These are phyloP conservation scores for Monilinia aucupariae DNA, from an alignment of 2,329 filamentous ascomycete genomes.

Conservation along the genomic window DNA sequence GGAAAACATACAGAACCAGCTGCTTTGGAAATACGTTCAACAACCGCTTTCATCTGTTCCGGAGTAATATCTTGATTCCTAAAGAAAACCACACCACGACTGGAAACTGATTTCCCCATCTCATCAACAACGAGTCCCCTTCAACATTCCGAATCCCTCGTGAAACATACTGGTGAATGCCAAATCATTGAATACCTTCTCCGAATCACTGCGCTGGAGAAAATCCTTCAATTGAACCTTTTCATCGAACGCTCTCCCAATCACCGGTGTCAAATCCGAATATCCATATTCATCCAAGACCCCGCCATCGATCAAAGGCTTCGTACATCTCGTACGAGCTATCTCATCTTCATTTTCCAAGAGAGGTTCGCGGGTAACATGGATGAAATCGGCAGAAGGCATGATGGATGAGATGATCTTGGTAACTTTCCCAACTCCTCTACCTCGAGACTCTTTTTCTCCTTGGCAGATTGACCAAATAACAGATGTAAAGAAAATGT, in stretches of 20 bases:
- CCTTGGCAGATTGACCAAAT: too few species aligned
- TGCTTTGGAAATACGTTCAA: constrained; percentile 25
- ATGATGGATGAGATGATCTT: not conserved
- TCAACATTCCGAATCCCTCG: not conserved
- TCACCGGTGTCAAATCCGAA: constrained; percentile 25
- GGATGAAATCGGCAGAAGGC: constrained; percentile 7
- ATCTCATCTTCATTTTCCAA: constrained; percentile 6
- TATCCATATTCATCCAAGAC: constrained; percentile 24
- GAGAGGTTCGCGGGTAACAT: not conserved
- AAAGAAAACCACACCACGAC: constrained; percentile 53
- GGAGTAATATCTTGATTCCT: constrained; percentile 44
- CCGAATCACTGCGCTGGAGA: constrained; percentile 35
- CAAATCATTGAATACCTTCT: constrained; percentile 49
- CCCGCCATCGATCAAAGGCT: constrained; percentile 18
- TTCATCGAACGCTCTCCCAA: constrained; percentile 51
- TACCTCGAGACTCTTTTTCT: not conserved
- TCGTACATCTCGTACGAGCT: constrained; percentile 14
- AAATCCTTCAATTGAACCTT: constrained; percentile 53
- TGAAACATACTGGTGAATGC: constrained; percentile 39
- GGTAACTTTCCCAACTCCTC: not conserved
- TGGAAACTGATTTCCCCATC: constrained; percentile 52
- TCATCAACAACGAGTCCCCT: constrained; percentile 22
- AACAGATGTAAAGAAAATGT: not conserved
- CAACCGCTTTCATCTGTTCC: constrained; percentile 41
- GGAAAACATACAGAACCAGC: constrained; percentile 14